phyloP scores from a whole-genome alignment of 805 yeast species.

The Starmerella stellata region DNA sequence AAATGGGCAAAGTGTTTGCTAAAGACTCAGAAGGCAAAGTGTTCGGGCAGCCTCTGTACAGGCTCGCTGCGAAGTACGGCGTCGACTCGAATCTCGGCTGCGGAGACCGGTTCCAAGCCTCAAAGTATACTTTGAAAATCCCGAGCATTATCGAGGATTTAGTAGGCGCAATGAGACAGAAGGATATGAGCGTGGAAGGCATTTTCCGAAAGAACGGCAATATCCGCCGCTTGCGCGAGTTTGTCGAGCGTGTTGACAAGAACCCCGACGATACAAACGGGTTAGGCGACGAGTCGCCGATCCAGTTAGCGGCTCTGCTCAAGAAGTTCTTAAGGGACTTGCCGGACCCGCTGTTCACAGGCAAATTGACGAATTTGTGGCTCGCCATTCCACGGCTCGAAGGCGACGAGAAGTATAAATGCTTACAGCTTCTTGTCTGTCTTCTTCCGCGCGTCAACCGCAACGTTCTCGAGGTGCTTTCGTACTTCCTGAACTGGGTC shows the following conservation, averaged over 20 bases:
- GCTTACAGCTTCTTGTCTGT: constrained; percentile 44
- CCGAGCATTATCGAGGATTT: constrained; percentile 81
- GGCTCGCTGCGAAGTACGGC: constrained; percentile 51
- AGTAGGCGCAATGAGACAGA: constrained; percentile 62
- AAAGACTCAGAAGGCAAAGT: constrained; percentile 28
- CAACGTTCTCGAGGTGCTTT: constrained; percentile 67
- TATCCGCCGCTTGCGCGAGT: constrained; percentile 57
- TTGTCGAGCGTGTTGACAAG: constrained; percentile 55
- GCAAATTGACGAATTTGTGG: constrained; percentile 60
- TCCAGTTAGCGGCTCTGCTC: constrained; percentile 81
- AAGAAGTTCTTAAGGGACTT: constrained; percentile 82
- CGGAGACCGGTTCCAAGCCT: background rate
- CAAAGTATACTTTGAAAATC: constrained; percentile 43
- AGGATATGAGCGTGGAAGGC: constrained; percentile 90
- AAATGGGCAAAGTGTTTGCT: constrained; percentile 27
- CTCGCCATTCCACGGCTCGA: constrained; percentile 27
- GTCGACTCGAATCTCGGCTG: constrained; percentile 43
- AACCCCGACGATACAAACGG: constrained; percentile 56
- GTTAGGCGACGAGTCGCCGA: constrained; percentile 57
- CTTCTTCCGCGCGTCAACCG: constrained; percentile 67
- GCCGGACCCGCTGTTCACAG: constrained; percentile 79
- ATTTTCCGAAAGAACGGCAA: constrained; percentile 93
- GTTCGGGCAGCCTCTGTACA: constrained; percentile 61
- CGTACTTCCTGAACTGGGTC: constrained; percentile 82
- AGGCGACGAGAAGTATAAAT: constrained; percentile 20